Evolutionary conservation across 805 yeast genomes (phyloP), one percentile per base, ranked within the genome.

Genomic region (Ogataea glucozyma): DNA sequence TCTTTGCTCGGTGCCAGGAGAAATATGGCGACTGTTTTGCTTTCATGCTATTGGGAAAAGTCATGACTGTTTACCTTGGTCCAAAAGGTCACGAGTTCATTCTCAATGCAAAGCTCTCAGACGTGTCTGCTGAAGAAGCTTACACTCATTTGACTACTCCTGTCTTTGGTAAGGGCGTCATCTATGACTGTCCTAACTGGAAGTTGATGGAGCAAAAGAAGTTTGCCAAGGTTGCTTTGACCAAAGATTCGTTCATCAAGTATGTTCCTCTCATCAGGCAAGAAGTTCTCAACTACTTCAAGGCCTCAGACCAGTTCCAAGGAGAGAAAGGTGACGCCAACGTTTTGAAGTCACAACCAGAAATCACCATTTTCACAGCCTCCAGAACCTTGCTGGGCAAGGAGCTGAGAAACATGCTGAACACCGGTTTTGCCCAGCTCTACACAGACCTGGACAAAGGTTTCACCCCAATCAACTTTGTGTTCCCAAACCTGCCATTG

Each of bases 61-160:
- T 81, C 29, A 88, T 91, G 96, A 90, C 97, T 5, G 99, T 93
- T 43, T 89, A 88, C 61, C 72, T 93, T 57, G 99, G 98, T 38
- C 97, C 98, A 56, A 87, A 87, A 68, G 99, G 99, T 53, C 97
- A 93, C 66, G 99, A 93, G 65, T 90, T 93, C 62, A 88, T 91
- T 34, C 80, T 93, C 55, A 93, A 93, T 66, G 88, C 96, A 31
- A 90, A 87, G 67, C 73, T 85, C 41, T 78, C 82, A 22, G 96
- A 88, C 56, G 98, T 90, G 18, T 83, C 89, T 37, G 99, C 99
- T 36, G 98, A 93, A 65, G 97, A 86, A 37, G 98, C 97, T 29
- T 93, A 93, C 71, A 76, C 83, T 49, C 97, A 90, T 63, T 76
- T 93, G 67, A 93, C 99, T n/a, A 91, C 98, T n/a, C 99, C 99